Conservation (phyloP, 1,284 basidiomycete genomes). For the Trichosporon sp. region DNA sequence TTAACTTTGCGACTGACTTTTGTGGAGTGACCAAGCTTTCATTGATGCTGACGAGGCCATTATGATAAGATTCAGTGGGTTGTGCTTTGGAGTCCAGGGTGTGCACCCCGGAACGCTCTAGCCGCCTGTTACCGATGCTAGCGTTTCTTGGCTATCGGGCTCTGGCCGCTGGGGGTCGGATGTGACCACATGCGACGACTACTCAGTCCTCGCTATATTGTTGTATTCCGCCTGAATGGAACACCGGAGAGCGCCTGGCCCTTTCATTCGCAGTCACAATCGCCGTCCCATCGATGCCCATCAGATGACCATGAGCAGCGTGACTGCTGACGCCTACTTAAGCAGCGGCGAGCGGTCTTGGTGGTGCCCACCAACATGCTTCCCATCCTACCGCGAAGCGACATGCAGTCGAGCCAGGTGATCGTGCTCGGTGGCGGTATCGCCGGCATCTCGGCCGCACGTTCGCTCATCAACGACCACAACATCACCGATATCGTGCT, state of each 20-base stretch:
- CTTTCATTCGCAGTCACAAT: too few species aligned
- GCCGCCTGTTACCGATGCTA: neutral
- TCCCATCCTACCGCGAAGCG: neutral
- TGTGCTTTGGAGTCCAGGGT: neutral
- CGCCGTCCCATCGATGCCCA: too few species aligned
- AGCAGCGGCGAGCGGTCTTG: neutral
- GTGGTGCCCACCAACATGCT: too few species aligned
- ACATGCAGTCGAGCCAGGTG: slow-evolving; percentile 29
- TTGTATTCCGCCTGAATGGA: neutral
- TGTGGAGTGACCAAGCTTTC: neutral
- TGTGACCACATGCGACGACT: too few species aligned
- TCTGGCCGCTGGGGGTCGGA: too few species aligned
- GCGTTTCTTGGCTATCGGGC: too few species aligned
- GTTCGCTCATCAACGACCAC: slow-evolving; percentile 54
- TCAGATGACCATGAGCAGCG: neutral
- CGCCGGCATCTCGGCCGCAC: slow-evolving; percentile 61
- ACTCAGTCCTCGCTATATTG: neutral
- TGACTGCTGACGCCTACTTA: neutral
- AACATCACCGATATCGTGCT: slow-evolving; percentile 60
- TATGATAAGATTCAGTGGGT: neutral
- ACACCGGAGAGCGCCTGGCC: too few species aligned
- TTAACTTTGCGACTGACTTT: neutral
- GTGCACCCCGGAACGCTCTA: neutral
- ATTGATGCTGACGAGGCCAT: neutral
- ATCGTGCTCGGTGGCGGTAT: slow-evolving; percentile 62